Conservation (phyloP, 306 rosid species). For the Quillaja saponaria region DNA sequence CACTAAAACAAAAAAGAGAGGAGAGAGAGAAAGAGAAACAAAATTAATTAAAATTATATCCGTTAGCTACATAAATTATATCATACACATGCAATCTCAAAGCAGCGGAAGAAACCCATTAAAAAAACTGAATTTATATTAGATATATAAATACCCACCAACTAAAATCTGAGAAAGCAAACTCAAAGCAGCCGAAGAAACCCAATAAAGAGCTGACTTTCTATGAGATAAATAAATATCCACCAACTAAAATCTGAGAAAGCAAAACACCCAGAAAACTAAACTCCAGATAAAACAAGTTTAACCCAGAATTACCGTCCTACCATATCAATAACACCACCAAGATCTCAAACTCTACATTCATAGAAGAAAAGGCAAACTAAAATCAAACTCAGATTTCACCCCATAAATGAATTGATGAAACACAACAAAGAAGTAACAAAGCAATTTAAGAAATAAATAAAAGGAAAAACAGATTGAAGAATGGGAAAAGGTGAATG, state of each 20-base stretch:
- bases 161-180: conserved; percentile 25
- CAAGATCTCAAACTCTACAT: conserved; percentile 55
- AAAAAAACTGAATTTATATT: too few species aligned
- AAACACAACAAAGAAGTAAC: conserved; percentile 8
- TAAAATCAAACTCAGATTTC: conserved; percentile 40
- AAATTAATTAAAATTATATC: not conserved
- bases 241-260: conserved; percentile 21
- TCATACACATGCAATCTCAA: not conserved
- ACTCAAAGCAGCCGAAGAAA: too few species aligned
- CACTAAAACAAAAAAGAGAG: too few species aligned
- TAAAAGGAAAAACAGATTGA: conserved; percentile 12
- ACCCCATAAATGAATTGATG: conserved; percentile 15
- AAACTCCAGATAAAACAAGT: conserved; percentile 19
- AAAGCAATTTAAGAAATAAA: conserved; percentile 4
- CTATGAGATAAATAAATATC: not conserved
- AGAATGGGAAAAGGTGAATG: conserved; percentile 26
- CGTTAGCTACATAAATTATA: not conserved
- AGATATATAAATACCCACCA: conserved; percentile 7
- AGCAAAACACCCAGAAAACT: conserved; percentile 28
- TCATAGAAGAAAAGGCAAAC: conserved; percentile 44
- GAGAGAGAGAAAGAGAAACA: too few species aligned
- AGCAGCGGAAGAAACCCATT: not conserved
- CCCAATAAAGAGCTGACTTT: too few species aligned
- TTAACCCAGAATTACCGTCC: conserved; percentile 24
- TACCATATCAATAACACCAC: conserved; percentile 33